Evolutionary conservation across 2,329 filamentous ascomycete species (phyloP), one percentile per base, ranked within the genome.

Genomic region (Aspergillus phoenicis): DNA sequence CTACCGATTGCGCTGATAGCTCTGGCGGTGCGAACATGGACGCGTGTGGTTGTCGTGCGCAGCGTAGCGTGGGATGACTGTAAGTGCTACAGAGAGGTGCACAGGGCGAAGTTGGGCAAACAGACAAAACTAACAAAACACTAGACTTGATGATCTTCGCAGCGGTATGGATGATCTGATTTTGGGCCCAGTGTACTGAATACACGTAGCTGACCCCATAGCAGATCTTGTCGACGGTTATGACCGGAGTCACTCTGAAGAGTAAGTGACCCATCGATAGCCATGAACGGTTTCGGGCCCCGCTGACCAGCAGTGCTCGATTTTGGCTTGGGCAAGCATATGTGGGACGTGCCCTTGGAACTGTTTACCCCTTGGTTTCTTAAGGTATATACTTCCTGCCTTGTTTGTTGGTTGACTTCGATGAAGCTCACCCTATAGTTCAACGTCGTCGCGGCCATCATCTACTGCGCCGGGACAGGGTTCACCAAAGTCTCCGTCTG

Each of bases 401-500:
- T 30, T 30, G 28, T 30, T 30, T 30, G 28, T 30, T 10, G 10
- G 28, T 11, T 30, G 10, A 30, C 28, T 30, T 1, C 22, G 28
- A 2, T 8, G 33, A 45, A n/a, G 33, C 43, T 63, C 8, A 57
- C 39, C 7, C 41, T 30, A 22, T 52, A 74, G 72, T 36, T 66
- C 7, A 71, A 72, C 56, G 52, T 74, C 3, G 59, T 69, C 20
- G 67, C 71, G n/a, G 68, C 68, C 8, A 70, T 73, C 8, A 47
- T 73, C 24, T 74, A 74, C 60, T 69, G 69, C 48, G 65, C 66
- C 17, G 70, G 65, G 5, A 71, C 70, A 11, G 72, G 70, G 5
- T 70, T 72, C 53, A 67, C 69, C 26, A 75, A 74, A 53, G 62
- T 72, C 38, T 72, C 73, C 8, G 71, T 75, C 24, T 67, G 75